These are phyloP conservation scores for Candida michaelii DNA, from an alignment of 805 yeast species.

Conservation along the genomic window DNA sequence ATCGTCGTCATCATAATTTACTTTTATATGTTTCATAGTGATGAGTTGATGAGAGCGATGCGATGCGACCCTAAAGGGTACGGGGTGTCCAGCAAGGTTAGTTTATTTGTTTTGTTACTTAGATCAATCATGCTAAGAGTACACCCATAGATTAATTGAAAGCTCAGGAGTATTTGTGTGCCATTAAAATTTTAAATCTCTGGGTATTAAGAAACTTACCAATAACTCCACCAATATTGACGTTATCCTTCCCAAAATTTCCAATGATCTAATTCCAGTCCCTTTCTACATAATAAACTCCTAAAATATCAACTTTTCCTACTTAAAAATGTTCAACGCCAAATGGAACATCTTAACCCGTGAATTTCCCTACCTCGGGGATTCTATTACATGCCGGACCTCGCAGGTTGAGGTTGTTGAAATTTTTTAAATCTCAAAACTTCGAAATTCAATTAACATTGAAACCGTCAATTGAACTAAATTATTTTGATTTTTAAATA, in stretches of 20 bases:
- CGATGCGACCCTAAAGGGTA: background rate
- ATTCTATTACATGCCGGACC: constrained; percentile 2
- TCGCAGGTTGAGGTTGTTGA: constrained; percentile 3
- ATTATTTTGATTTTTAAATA: background rate
- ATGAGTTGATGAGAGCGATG: background rate
- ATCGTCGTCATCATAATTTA: constrained; percentile 12
- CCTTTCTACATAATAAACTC: background rate
- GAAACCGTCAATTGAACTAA: constrained; percentile 1
- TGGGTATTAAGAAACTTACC: no score
- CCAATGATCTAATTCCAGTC: no score
- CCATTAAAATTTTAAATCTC: no score
- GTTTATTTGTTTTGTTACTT: no score
- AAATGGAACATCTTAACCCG: constrained; percentile 4
- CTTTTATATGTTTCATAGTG: constrained; percentile 8
- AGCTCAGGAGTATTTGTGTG: no score
- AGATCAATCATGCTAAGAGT: no score
- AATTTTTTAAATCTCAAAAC: constrained; percentile 8
- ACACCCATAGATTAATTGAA: no score
- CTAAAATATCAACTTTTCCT: background rate
- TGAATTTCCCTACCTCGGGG: constrained; percentile 10
- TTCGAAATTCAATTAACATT: constrained; percentile 3
- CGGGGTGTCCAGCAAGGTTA: no score
- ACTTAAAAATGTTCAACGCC: background rate
- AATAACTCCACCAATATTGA: background rate
- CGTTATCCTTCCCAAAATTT: background rate